Conservation (phyloP, 306 rosid genomes). For the Alnus glutinosa region DNA sequence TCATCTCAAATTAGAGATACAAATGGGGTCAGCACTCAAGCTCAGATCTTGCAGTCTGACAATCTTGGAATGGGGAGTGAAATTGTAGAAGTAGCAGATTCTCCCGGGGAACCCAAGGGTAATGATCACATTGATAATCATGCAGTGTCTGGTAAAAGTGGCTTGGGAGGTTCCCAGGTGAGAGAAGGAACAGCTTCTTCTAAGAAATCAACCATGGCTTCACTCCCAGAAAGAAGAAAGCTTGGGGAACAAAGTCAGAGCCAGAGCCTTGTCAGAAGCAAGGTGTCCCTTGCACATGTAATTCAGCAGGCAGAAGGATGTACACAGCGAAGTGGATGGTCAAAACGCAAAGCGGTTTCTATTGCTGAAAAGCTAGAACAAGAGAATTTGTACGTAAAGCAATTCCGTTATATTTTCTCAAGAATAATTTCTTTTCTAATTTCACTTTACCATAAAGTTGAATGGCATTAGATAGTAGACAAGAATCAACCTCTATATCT, state of each 20-base stretch:
- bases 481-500: constrained; percentile 9
- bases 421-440: constrained; percentile 1
- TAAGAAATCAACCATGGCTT: constrained; percentile 39
- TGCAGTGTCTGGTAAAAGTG: constrained; percentile 38
- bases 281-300: constrained; percentile 98
- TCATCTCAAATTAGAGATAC: constrained; percentile 52
- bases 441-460: constrained; percentile 1
- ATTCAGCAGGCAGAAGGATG: constrained; percentile 94
- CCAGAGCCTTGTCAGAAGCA: constrained; percentile 84
- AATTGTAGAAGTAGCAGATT: constrained; percentile 73
- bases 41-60: constrained; percentile 37
- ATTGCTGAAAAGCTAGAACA: constrained; percentile 99
- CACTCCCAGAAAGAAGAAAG: constrained; percentile 49
- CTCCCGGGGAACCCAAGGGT: constrained; percentile 53
- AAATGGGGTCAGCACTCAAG: constrained; percentile 40
- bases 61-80: constrained; percentile 60
- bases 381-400: constrained; percentile 79
- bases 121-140: constrained; percentile 39
- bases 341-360: constrained; percentile 89
- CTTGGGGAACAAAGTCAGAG: constrained; percentile 61
- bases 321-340: constrained; percentile 72
- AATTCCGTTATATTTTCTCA: constrained; percentile 19
- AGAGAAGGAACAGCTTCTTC: constrained; percentile 50
- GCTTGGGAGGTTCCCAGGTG: constrained; percentile 39
- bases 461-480: too few relatives aligned